Base-by-base conservation (phyloP, 495 filamentous ascomycete species). In the Schizothecium vesticola region DNA sequence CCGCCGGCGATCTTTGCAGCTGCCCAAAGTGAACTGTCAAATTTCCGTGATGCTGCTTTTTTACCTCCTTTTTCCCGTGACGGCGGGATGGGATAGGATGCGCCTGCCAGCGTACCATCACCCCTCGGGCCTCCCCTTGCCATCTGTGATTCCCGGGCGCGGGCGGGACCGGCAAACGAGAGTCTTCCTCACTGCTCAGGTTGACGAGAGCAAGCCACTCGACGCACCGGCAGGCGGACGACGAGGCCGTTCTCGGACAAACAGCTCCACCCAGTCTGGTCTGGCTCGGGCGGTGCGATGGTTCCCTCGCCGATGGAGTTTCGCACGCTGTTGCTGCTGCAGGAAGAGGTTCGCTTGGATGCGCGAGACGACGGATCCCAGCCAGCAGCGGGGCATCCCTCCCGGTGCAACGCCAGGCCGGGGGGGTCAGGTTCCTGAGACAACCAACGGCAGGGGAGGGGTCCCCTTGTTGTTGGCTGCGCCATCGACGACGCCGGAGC, bases 331-430 rank as follows among this genome's bases (percentile, higher is more conserved):
- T n/a, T 43, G 33, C 12, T 33, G 28, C 70, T 72, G 68, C 72
- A 74, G 56, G 25, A 25, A 16, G 36, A 58, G 56, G 67, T 65
- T 74, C 68, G 71, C 67, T 73, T 73, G 43, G 73, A 73, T 75
- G 69, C 67, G 66, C 23, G 68, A 61, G 61, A 56, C 63, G 33
- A 28, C 61, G 21, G 6, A 51, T 51, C 43, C 43, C 43, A 51
- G 43, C 43, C 43, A 51, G 43, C 43, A 51, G 43, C 43, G 43
- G 43, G 43, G 43, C 43, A 51, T 51, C 43, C 43, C 43, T 51
- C 43, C 55, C 57, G 19, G 43, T 51, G 43, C 43, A 51, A 51
- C 19, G 43, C 19, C 43, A 59, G 58, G 10, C 19, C 43, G 43
- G 43, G 43, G 16, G 43, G 19, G 60, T 63, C 69, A 56, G 70